A percentile compares a stretch with the other conserved stretches of the same genome.
phyloP scores from a whole-genome alignment of 768 basidiomycete species.

The Artomyces pyxidatus region DNA sequence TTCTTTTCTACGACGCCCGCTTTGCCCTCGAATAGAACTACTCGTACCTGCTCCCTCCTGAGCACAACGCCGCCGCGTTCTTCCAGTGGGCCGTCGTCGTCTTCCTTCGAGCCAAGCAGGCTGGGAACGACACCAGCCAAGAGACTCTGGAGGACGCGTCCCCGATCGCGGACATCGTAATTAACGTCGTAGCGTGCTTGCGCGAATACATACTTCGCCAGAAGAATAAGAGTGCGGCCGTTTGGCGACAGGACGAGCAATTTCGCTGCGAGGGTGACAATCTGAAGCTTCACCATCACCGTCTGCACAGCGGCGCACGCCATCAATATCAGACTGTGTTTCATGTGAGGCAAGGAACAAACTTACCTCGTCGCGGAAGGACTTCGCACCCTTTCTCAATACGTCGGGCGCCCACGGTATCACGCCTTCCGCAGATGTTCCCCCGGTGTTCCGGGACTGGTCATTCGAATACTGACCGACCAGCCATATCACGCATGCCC shows the following conservation, averaged over 20 bases:
- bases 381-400: slow-evolving; percentile 68
- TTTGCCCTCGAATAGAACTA: slow-evolving; percentile 79
- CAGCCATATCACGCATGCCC: slow-evolving; percentile 88
- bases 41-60: slow-evolving; percentile 70
- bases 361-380: slow-evolving; percentile 63
- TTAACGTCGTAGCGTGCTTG: slow-evolving; percentile 83
- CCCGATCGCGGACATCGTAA: slow-evolving; percentile 89
- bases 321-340: neutral
- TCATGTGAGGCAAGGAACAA: neutral
- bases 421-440: slow-evolving; percentile 39
- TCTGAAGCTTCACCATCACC: slow-evolving; percentile 69
- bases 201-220: slow-evolving; percentile 67
- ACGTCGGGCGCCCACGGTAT: slow-evolving; percentile 85
- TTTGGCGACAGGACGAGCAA: slow-evolving; percentile 61
- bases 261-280: slow-evolving; percentile 81
- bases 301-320: slow-evolving; percentile 30
- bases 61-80: slow-evolving; percentile 67
- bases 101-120: slow-evolving; percentile 14
- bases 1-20: slow-evolving; percentile 32
- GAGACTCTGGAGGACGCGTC: slow-evolving; percentile 68
- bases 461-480: slow-evolving; percentile 78
- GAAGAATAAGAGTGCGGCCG: slow-evolving; percentile 39
- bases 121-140: slow-evolving; percentile 41
- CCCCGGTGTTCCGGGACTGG: slow-evolving; percentile 14
- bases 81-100: slow-evolving; percentile 28